Base-by-base conservation (phyloP, 345 rosid genomes). In the Cardamine chenopodiifolia region DNA sequence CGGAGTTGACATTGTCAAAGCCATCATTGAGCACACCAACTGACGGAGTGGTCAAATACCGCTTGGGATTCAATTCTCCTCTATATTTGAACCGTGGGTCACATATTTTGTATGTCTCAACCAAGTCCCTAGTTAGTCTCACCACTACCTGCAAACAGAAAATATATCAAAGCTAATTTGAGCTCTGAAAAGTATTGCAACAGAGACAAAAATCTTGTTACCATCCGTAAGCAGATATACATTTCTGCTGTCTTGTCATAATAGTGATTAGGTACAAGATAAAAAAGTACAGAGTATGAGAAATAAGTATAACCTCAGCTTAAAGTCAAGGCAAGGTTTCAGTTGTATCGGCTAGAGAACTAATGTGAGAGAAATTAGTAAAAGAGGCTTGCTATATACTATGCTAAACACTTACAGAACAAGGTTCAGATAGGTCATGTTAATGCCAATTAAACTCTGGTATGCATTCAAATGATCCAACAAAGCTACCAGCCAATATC, bases 1-100 rank as follows among this genome's bases (percentile, higher is more conserved):
- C 99, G 5, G 97, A 92, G 81, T 92, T 90, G 79, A 79, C 90
- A 82, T 96, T 96, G 83, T 92, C 99, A 81, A 73, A 85, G 75
- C 99, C 98, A 81, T 90, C 98, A 73, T 96, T 96, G 79, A 82
- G 91, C 66, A 88, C 91, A 75, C 98, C 98, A 80, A 75, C 83
- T 39, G 99, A 87, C 50, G 99, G 99, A 80, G 86, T 90, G 62
- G 98, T 96, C 87, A 96, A 83, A 84, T 87, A 96, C 72, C 97
- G 88, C 88, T 92, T 96, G 28, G 97, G 98, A 83, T 90, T 92
- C 76, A 92, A 78, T 75, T 90, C 97, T 80, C 92, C 97, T 59
- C 91, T 88, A 87, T 86, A 96, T 73, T 85, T 92, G 79, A 96
- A 92, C 61, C 85, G 87, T 19, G 97, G 90, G 81, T 96, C 86